These are phyloP conservation scores for Neltuma alba DNA, from an alignment of 306 rosid species.

Conservation along the genomic window DNA sequence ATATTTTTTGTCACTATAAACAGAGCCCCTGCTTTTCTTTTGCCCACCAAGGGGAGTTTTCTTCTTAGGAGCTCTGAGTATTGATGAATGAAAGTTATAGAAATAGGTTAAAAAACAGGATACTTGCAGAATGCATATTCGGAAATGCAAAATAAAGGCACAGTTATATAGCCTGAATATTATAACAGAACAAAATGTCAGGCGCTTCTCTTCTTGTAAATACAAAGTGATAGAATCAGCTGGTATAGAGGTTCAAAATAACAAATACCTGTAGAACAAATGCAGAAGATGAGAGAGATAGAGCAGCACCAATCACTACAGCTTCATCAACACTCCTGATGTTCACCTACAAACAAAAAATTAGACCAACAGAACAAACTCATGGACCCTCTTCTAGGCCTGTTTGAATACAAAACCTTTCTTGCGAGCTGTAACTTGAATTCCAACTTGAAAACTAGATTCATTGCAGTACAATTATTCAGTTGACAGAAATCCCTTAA, in stretches of 20 bases:
- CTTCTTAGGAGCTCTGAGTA: neutral
- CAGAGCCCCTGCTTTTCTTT: neutral
- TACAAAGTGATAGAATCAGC: slow-evolving; percentile 22
- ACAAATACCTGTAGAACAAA: slow-evolving; percentile 94
- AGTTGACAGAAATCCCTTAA: neutral
- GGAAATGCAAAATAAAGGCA: neutral
- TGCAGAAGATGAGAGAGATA: slow-evolving; percentile 95
- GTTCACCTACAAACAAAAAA: slow-evolving; percentile 70
- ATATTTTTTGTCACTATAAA: neutral
- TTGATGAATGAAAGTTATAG: neutral
- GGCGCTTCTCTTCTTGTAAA: slow-evolving; percentile 22
- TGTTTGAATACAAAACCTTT: neutral
- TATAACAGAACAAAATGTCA: slow-evolving; percentile 6
- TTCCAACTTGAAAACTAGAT: neutral
- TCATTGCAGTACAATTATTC: neutral
- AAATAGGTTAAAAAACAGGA: neutral
- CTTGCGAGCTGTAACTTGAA: neutral
- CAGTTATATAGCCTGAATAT: slow-evolving; percentile 16
- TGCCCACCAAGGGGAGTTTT: slow-evolving; percentile 1
- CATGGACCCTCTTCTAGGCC: slow-evolving; percentile 12
- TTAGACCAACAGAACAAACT: slow-evolving; percentile 14
- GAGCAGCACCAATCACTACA: slow-evolving; percentile 97
- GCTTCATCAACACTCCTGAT: slow-evolving; percentile 99
- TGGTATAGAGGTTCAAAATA: slow-evolving; percentile 6
- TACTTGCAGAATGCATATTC: neutral